Evolutionary conservation across 2,329 filamentous ascomycete species (phyloP).

Genomic region (Fusarium sp.): DNA sequence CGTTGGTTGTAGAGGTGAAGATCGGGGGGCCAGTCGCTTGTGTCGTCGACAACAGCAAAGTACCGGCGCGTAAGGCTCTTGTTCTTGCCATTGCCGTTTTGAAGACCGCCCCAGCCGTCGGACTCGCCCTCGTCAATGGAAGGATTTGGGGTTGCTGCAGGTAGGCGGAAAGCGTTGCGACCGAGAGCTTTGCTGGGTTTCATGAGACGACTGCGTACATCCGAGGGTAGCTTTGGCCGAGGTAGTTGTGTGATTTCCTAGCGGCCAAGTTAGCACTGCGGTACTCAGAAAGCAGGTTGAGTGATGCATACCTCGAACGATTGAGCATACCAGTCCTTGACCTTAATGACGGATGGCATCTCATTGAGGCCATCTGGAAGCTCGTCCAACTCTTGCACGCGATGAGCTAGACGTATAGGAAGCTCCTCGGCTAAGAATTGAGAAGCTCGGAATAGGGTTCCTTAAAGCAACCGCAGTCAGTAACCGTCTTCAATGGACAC

Average conservation of each 20-base stretch:
- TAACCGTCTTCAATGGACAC: slow-evolving; percentile 76
- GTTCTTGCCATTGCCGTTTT: slow-evolving; percentile 60
- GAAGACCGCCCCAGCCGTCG: slow-evolving; percentile 66
- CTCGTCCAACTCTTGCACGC: slow-evolving; percentile 92
- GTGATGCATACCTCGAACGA: slow-evolving; percentile 85
- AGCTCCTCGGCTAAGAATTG: slow-evolving; percentile 99
- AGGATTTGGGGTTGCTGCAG: slow-evolving; percentile 89
- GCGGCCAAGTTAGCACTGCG: slow-evolving; percentile 24
- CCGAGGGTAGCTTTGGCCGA: slow-evolving; percentile 79
- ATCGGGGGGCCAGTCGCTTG: slow-evolving; percentile 91
- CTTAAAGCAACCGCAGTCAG: slow-evolving; percentile 59
- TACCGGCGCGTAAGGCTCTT: slow-evolving; percentile 73
- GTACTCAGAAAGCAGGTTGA: not conserved
- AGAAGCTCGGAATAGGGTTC: slow-evolving; percentile 95
- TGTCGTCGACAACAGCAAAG: slow-evolving; percentile 92
- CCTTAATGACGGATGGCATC: slow-evolving; percentile 95
- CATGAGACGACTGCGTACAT: slow-evolving; percentile 84
- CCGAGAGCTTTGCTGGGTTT: slow-evolving; percentile 70
- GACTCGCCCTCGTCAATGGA: slow-evolving; percentile 90
- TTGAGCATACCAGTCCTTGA: slow-evolving; percentile 99
- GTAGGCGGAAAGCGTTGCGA: slow-evolving; percentile 75
- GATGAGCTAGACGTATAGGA: slow-evolving; percentile 94
- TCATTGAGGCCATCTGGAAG: slow-evolving; percentile 96
- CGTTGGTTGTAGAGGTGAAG: slow-evolving; percentile 93
- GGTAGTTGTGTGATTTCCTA: slow-evolving; percentile 93